Conservation (phyloP, 2,329 filamentous ascomycete genomes). For the Aureobasidium melanogenum region DNA sequence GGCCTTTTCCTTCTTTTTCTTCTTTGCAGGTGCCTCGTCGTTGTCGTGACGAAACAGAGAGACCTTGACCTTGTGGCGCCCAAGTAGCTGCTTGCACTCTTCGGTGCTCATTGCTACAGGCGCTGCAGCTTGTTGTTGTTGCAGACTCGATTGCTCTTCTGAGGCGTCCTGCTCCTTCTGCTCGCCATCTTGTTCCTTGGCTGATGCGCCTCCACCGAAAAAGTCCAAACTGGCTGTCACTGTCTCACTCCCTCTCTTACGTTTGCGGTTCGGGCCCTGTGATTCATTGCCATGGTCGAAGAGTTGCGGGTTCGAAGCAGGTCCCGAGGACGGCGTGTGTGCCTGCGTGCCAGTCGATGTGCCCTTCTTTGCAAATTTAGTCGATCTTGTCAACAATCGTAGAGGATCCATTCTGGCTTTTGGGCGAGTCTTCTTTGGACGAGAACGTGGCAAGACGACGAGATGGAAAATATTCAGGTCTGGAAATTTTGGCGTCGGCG, state of each 20-base stretch:
- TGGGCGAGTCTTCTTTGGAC: background rate
- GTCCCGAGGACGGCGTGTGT: constrained; percentile 5
- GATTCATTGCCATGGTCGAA: background rate
- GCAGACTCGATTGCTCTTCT: constrained; percentile 10
- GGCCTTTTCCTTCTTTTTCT: constrained; percentile 34
- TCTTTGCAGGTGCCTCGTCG: constrained; percentile 2
- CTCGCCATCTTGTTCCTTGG: background rate
- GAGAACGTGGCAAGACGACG: background rate
- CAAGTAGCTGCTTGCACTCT: constrained; percentile 64
- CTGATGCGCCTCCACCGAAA: constrained; percentile 25
- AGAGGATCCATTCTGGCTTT: constrained; percentile 6
- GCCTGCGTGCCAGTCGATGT: background rate
- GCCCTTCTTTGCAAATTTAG: constrained; percentile 1
- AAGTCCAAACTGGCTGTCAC: constrained; percentile 35
- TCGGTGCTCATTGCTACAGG: constrained; percentile 48
- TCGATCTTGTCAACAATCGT: constrained; percentile 6
- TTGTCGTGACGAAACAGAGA: constrained; percentile 52
- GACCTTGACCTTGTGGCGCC: constrained; percentile 76
- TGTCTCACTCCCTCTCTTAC: constrained; percentile 30
- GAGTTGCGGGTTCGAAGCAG: constrained; percentile 10
- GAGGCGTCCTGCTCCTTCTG: background rate
- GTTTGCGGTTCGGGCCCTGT: constrained; percentile 23
- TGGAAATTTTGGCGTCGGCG: background rate
- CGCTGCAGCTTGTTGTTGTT: constrained; percentile 14
- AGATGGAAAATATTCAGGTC: background rate